phyloP scores from a whole-genome alignment of 345 rosid genomes.

The Eucalyptus marginata region DNA sequence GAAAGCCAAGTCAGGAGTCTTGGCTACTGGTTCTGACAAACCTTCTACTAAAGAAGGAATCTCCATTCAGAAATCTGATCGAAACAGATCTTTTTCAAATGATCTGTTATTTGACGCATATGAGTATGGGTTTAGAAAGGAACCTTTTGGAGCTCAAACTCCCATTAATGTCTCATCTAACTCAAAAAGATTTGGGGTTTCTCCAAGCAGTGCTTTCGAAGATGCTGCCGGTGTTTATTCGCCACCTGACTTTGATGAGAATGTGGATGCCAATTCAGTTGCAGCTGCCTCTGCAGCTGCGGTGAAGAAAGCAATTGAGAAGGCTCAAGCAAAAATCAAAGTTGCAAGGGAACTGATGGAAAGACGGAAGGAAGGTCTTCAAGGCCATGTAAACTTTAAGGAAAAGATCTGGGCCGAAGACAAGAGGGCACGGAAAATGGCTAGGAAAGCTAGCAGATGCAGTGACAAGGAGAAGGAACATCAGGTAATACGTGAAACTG shows the following conservation, averaged over 20 bases:
- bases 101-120: constrained; percentile 19
- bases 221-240: constrained; percentile 23
- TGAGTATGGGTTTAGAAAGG: constrained; percentile 16
- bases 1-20: constrained; percentile 14
- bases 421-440: constrained; percentile 12
- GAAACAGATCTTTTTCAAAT: constrained; percentile 16
- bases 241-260: constrained; percentile 55
- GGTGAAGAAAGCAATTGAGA: constrained; percentile 73
- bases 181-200: constrained; percentile 12
- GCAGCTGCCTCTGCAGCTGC: constrained; percentile 93
- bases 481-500: background rate
- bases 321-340: constrained; percentile 69
- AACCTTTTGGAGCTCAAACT: constrained; percentile 11
- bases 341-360: constrained; percentile 72
- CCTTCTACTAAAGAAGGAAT: background rate
- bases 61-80: constrained; percentile 8
- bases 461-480: constrained; percentile 9
- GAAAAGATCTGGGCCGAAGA: constrained; percentile 13
- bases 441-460: constrained; percentile 15
- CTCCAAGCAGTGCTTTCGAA: constrained; percentile 20
- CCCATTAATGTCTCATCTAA: constrained; percentile 13
- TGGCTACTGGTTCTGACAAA: constrained; percentile 1
- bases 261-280: constrained; percentile 59
- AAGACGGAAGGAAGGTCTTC: constrained; percentile 47
- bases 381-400: constrained; percentile 18